Conservation (phyloP, 2,329 filamentous ascomycete species). For the Fusarium sp. region DNA sequence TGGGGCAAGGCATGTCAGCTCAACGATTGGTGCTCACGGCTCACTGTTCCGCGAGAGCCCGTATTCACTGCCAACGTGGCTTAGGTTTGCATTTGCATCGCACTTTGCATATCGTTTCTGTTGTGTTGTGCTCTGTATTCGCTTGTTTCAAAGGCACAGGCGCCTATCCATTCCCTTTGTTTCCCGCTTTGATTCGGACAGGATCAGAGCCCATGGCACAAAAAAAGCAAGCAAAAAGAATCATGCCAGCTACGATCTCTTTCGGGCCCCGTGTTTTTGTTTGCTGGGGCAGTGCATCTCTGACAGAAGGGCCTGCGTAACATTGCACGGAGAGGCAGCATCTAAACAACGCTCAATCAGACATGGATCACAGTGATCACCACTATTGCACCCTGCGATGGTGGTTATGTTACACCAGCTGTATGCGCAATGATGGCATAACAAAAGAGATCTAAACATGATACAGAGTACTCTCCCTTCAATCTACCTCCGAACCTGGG, state of each 20-base stretch:
- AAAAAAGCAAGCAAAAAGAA: neutral
- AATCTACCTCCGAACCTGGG: slow-evolving; percentile 8
- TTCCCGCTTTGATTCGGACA: slow-evolving; percentile 25
- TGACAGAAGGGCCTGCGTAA: slow-evolving; percentile 30
- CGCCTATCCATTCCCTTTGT: slow-evolving; percentile 12
- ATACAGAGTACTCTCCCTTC: neutral
- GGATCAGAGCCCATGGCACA: neutral
- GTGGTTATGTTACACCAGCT: slow-evolving; percentile 13
- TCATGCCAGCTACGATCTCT: neutral
- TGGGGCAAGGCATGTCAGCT: slow-evolving; percentile 23
- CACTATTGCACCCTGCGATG: neutral
- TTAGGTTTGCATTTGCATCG: slow-evolving; percentile 8
- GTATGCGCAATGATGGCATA: slow-evolving; percentile 34
- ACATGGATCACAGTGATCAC: neutral
- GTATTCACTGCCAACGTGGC: slow-evolving; percentile 42
- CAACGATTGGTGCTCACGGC: slow-evolving; percentile 31
- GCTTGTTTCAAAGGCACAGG: slow-evolving; percentile 28
- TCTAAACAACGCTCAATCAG: slow-evolving; percentile 13
- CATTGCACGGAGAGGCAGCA: slow-evolving; percentile 23
- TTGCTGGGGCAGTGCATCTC: slow-evolving; percentile 23
- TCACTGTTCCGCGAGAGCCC: slow-evolving; percentile 27
- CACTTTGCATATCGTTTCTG: neutral
- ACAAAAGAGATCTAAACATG: neutral
- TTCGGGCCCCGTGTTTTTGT: slow-evolving; percentile 28
- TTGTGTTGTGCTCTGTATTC: neutral